Evolutionary conservation across 2,329 filamentous ascomycete species (phyloP), one percentile per base, ranked within the genome.

Genomic region (Trichothecium sympodiale): DNA sequence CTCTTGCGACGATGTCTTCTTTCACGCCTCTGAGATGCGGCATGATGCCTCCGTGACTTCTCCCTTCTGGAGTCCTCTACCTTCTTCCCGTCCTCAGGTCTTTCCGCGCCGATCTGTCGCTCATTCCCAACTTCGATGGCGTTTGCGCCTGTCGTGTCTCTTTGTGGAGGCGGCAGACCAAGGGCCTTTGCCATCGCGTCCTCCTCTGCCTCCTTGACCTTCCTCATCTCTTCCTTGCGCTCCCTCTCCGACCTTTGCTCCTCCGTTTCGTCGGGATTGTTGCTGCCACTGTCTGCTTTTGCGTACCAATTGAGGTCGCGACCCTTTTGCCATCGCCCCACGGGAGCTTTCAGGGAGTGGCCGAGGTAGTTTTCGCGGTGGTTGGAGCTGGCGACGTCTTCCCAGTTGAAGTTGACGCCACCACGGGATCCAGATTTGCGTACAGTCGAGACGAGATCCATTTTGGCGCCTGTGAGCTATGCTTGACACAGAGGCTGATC

Each of bases 391-490:
- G 89, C 81, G 53, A 98, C 89, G 47, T 95, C 87, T 45, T 89
- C 83, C 91, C 91, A 96, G 62, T 80, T 88, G 66, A 98, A 98
- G 59, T 95, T 87, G 59, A 83, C 83, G 54, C 91, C 91, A 52
- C 91, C 91, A 46, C 91, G 81, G 49, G 86, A 91, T 57, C 94
- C 89, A 14, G 70, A 64, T 62, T 98, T 96, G 52, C 88, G 85
- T 42, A 98, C 82, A 29, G 83, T 86, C 40, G 88, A 84, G 37
- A 96, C 77, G 37, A 98, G 74, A 71, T 98, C 91, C 91, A 98
- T 95, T 38, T 38, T 25, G 20, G 20, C 6, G 20, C 20, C n/a
- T n/a, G n/a, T n/a, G n/a, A n/a, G n/a, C n/a, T n/a, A n/a, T n/a
- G n/a, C n/a, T n/a, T n/a, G n/a, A n/a, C n/a, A n/a, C n/a, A n/a